Base-by-base conservation (phyloP, 306 rosid species). In the Ziziphus jujuba region DNA sequence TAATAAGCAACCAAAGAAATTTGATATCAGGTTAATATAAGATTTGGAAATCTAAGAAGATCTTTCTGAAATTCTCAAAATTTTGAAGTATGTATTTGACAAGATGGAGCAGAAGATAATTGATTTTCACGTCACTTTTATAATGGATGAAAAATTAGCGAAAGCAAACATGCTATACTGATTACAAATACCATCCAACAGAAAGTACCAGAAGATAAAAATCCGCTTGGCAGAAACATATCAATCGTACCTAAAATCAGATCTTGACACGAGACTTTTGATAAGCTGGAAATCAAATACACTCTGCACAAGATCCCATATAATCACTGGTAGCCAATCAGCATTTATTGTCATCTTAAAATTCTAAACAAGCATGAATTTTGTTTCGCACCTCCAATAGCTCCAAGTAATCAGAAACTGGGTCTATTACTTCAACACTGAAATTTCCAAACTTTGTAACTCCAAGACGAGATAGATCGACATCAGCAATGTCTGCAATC, bases 371-470 rank as follows among this genome's bases (percentile, higher is more conserved):
- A 22, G 33, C 49, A 70, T 56, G 58, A 28, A 7, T 35, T 74
- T 61, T 63, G 40, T 77, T 76, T 61, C 74, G 71, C 68, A 89
- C 99, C 99, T 90, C 92, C 82, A 95, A 45, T 58, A 90, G 81
- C 80, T 90, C 99, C 84, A 90, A 72, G 82, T 95, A 95, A 71
- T 95, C 97, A 69, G 95, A 82, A 72, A 95, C 99, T 5, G 95
- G 90, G 70, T 90, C 91, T 63, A 95, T 68, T 59, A 95, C 99
- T 85, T 95, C 99, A 67, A 90, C 97, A 55, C 69, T 79, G 82
- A 88, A 95, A 76, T 84, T 86, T 73, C 92, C 96, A 43, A 47
- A 81, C 72, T 84, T 82, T 12, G 92, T 80, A 71, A 87, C 89
- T 63, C 95, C 97, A 71, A 79, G 65, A 48, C 63, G 66, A 45